Percentiles rank a stretch among this genome's conserved stretches.
These are phyloP conservation scores for Penium margaritaceum DNA, from an alignment of 139 green algal species.

Conservation along the genomic window DNA sequence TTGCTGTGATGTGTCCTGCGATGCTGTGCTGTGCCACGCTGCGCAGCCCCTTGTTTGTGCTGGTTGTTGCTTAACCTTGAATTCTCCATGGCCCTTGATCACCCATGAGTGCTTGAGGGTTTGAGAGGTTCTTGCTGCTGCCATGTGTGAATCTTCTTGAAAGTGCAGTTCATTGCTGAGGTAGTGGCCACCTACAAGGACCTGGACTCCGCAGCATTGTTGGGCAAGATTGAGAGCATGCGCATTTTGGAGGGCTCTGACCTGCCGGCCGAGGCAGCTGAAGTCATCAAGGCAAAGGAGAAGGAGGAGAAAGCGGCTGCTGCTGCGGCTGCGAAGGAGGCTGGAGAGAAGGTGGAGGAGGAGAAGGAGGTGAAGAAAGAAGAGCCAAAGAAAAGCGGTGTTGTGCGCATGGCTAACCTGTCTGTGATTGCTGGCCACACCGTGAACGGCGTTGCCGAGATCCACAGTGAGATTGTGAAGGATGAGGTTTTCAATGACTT, in stretches of 20 bases:
- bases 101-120: background rate
- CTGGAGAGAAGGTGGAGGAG: conserved; percentile 18
- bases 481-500: conserved; percentile 84
- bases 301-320: conserved; percentile 40
- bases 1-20: background rate
- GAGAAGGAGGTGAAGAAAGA: conserved; percentile 21
- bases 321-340: conserved; percentile 14
- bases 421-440: conserved; percentile 73
- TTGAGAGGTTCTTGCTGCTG: background rate
- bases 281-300: conserved; percentile 5
- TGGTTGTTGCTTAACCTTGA: conserved; percentile 1
- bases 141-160: background rate
- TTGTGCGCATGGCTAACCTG: conserved; percentile 89
- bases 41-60: background rate
- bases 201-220: conserved; percentile 66
- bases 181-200: conserved; percentile 43
- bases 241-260: conserved; percentile 35
- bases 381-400: conserved; percentile 1
- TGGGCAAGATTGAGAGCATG: conserved; percentile 82
- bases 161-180: conserved; percentile 29
- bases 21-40: background rate
- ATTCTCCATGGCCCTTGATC: background rate
- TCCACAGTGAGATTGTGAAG: conserved; percentile 94
- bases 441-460: conserved; percentile 85
- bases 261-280: conserved; percentile 41